Evolutionary conservation across 2,329 filamentous ascomycete genomes (phyloP), one percentile per base, ranked within the genome.

Genomic region (Graphiopsis chlorocephala): DNA sequence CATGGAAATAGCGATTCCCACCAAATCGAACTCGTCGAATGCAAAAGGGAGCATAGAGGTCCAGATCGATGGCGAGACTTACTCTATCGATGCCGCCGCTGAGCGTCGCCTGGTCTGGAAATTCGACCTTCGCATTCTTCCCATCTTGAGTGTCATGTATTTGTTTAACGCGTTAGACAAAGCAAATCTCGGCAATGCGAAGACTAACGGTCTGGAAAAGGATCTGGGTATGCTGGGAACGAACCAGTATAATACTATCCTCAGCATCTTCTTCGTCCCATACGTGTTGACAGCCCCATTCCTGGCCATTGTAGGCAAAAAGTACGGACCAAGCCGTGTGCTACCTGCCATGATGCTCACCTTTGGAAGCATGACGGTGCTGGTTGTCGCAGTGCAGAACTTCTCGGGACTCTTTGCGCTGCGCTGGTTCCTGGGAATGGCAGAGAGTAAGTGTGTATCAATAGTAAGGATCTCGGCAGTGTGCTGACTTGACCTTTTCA

Each of bases 181-280:
- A 64, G 77, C 77, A 3, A 76, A 77, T 63, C 67, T 77, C 23
- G 74, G 56, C 7, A 61, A 7, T 74, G 61, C 61, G 10, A 63
- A 80, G 67, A 82, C 80, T 0, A 78, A 78, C 48, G 74, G 75
- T 14, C 74, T 82, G 67, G 79, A 82, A 61, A 78, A 77, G 26
- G 84, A 87, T 70, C 78, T 91, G 23, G 74, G 84, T 33, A 88
- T 92, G 76, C 82, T 82, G 50, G 75, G 78, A 0, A 74, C 71
- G 83, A 86, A 67, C 83, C 91, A 73, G 35, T 74, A 92, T 78
- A 91, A 91, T 73, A 82, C 87, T 29, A 83, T 91, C 56, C 76
- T 92, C 38, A 84, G 83, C 60, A 87, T 93, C 68, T 93, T 93
- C 80, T 93, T 90, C 76, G 81, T 92, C 7, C 90, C 90, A 0